Evolutionary conservation across 2,329 filamentous ascomycete genomes (phyloP), one percentile per base, ranked within the genome.

Genomic region (Alternaria brassicae): DNA sequence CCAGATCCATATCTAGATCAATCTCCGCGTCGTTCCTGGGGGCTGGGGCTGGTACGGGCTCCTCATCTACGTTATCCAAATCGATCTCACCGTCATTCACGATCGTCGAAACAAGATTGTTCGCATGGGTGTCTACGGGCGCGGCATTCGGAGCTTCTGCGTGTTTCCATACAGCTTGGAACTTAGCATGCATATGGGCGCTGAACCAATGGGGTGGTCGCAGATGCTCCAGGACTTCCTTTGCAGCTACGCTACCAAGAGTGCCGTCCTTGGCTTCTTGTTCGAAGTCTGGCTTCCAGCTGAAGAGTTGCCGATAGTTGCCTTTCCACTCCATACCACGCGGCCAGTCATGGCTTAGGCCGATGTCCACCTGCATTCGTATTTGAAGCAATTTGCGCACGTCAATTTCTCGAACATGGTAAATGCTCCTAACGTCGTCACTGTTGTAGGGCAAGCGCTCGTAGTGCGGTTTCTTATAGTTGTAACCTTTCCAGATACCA

Each of bases 341-440:
- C 0, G 95, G 95, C 95, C 95, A 99, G 80, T 99, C 95, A 74
- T 99, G 95, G 68, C 93, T 97, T 53, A 99, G 79, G 3, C 93
- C 93, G 42, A 99, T 82, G 67, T 99, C 95, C 36, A 98, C 88
- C 72, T 96, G 94, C 17, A 91, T 91, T n/a, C 88, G 86, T 30
- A 98, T 72, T 71, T 93, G 88, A 37, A 97, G 82, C 32, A 99
- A 81, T 78, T 97, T 98, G 70, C 94, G 88, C n/a, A 92, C 86
- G 74, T 99, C 95, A 12, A 96, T 79, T 77, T 97, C 93, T 42
- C 95, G 86, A 21, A 96, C 88, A 74, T 98, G 94, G 72, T 97
- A 98, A 70, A 96, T 91, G 53, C 87, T 90, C 75, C 88, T 90
- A 60, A 96, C 80, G 53, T 97, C 92, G 62, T 89, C 86, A 19